phyloP scores from a whole-genome alignment of 2,329 filamentous ascomycete genomes.

The Blastomyces gilchristii region DNA sequence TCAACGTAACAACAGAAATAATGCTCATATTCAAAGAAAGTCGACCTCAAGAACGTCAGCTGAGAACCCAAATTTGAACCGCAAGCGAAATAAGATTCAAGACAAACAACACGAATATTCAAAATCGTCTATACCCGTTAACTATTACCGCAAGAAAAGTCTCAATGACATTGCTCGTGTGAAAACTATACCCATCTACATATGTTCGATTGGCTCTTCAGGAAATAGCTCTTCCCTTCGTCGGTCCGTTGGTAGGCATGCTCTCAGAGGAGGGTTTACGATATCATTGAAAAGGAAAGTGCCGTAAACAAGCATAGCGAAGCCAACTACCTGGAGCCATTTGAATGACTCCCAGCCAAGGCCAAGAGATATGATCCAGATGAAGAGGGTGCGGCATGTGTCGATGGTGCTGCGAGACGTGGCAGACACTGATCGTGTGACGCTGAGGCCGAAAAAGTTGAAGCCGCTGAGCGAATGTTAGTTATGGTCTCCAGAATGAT shows the following conservation, averaged over 20 bases:
- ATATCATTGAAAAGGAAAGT: constrained; percentile 96
- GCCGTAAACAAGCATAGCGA: constrained; percentile 83
- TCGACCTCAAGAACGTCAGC: neutral
- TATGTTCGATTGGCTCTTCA: constrained; percentile 75
- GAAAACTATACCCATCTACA: constrained; percentile 19
- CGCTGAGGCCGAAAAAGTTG: constrained; percentile 95
- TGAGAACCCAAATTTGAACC: neutral
- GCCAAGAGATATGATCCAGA: constrained; percentile 89
- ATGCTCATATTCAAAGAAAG: neutral
- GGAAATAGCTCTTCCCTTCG: constrained; percentile 49
- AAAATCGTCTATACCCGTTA: neutral
- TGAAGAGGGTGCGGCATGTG: constrained; percentile 93
- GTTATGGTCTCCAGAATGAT: constrained; percentile 9
- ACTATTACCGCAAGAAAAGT: neutral
- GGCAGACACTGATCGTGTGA: constrained; percentile 79
- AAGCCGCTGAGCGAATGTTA: constrained; percentile 56
- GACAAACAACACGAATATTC: neutral
- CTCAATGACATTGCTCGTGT: neutral
- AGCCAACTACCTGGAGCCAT: constrained; percentile 86
- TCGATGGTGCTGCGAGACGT: constrained; percentile 94
- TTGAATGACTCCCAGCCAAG: constrained; percentile 97
- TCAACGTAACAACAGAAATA: neutral
- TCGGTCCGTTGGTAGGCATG: constrained; percentile 46
- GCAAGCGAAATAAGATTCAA: neutral
- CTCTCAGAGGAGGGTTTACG: constrained; percentile 67